Evolutionary conservation across 2,329 filamentous ascomycete genomes (phyloP), one percentile per base, ranked within the genome.

Genomic region (Trichoderma koningii): DNA sequence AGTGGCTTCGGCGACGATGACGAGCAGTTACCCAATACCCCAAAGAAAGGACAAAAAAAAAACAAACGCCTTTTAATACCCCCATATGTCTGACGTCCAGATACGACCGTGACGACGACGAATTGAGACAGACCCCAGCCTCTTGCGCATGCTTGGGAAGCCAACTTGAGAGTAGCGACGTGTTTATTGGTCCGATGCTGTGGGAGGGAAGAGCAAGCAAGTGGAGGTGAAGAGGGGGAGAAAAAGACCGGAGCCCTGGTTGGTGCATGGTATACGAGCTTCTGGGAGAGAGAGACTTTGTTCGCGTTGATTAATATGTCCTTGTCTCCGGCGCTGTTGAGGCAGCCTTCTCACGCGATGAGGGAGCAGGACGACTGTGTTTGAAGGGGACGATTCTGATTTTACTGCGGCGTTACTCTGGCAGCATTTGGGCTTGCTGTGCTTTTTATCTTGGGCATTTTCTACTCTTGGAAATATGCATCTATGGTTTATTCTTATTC

Each of bases 1-100:
- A 70, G 72, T 72, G 72, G 74, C 73, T 71, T 74, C 72, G 72
- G 75, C 74, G 71, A 76, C 71, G 73, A 76, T 72, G 72, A 76
- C 71, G 71, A 72, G 72, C 74, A 76, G 66, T 38, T 70, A 72
- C 73, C 73, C 72, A 76, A 78, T 78, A 77, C 76, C 75, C 74
- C 73, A 73, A 26, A 17, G 74, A 42, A 59, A 23, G 26, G 48
- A 47, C 47, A 57, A 59, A 41, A 41, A 26, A 55, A 56, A 55
- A 52, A 44, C n/a, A 47, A 52, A 44, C 21, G 34, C n/a, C 17
- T 38, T 44, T 73, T 78, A 78, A 78, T 78, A 72, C 72, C 73
- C 73, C 72, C 73, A 73, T 74, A 73, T 74, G 73, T 75, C 74
- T 73, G 72, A 70, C 73, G 71, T 70, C 69, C 72, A 71, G 72